These are phyloP conservation scores for Vigna unguiculata DNA, from an alignment of 306 rosid species.

Conservation along the genomic window DNA sequence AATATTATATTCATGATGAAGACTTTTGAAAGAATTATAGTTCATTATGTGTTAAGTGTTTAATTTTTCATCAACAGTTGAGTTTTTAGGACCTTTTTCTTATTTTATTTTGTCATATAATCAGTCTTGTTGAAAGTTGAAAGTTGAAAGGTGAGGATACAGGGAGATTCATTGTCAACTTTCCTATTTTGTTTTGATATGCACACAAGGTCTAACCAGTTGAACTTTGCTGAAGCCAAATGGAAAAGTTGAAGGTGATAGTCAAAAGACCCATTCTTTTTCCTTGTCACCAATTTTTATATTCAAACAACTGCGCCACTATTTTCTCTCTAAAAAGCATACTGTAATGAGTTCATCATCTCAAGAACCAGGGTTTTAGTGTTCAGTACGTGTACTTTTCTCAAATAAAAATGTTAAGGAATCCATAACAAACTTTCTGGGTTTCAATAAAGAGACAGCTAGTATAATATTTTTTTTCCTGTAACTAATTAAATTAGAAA, in stretches of 20 bases:
- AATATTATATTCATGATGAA: not conserved
- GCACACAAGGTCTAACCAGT: not conserved
- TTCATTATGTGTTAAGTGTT: not conserved
- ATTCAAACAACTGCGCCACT: not conserved
- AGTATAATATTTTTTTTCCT: too few relatives aligned
- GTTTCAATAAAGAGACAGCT: too few relatives aligned
- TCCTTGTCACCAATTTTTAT: not conserved
- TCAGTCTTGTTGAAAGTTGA: not conserved
- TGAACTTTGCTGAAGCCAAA: not conserved
- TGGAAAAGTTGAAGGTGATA: conserved; percentile 14
- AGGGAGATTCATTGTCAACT: not conserved
- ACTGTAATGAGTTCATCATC: not conserved
- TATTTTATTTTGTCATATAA: not conserved
- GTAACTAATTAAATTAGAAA: too few relatives aligned
- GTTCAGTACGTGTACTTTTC: not conserved
- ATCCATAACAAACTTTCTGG: not conserved
- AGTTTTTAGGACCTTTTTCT: not conserved
- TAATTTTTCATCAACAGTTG: not conserved
- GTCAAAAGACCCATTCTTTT: not conserved
- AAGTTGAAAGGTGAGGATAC: not conserved
- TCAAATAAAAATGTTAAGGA: not conserved
- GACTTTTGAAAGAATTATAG: conserved; percentile 1
- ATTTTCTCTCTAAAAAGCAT: not conserved
- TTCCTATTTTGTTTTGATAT: not conserved
- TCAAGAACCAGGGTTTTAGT: not conserved